Percentiles rank a stretch among this genome's conserved stretches.
These are phyloP conservation scores for Conoideocrella luteorostrata DNA, from an alignment of 2,329 filamentous ascomycete genomes.

Conservation along the genomic window DNA sequence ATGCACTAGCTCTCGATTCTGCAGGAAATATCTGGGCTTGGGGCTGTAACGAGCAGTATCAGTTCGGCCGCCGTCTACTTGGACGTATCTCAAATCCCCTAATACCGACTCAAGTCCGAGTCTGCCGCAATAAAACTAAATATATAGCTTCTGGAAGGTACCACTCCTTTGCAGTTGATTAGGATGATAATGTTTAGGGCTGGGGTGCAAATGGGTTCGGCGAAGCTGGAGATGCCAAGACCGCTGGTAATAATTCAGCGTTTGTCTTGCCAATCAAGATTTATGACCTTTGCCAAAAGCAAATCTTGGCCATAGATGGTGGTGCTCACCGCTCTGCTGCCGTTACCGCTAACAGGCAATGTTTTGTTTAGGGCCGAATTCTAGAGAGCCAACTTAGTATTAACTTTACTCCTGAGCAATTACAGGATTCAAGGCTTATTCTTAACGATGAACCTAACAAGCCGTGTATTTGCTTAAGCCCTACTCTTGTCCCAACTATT, in stretches of 20 bases:
- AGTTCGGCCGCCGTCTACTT: conserved; percentile 42
- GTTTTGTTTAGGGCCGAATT: conserved; percentile 49
- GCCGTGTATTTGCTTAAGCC: conserved; percentile 55
- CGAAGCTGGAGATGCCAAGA: conserved; percentile 54
- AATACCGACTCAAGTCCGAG: conserved; percentile 36
- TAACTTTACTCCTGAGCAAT: conserved; percentile 38
- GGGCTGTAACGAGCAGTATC: conserved; percentile 51
- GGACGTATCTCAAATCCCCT: conserved; percentile 41
- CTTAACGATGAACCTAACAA: conserved; percentile 49
- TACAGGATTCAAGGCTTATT: conserved; percentile 40
- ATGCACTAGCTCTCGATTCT: too few species aligned
- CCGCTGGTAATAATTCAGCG: conserved; percentile 36
- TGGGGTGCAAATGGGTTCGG: conserved; percentile 82
- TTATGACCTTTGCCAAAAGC: conserved; percentile 49
- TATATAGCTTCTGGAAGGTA: conserved; percentile 61
- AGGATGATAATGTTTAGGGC: conserved; percentile 59
- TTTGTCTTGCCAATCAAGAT: conserved; percentile 59
- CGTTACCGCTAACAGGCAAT: conserved; percentile 40
- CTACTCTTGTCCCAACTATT: conserved; percentile 48
- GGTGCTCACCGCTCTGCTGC: conserved; percentile 63
- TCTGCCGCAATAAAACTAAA: conserved; percentile 56
- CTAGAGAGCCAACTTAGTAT: conserved; percentile 45
- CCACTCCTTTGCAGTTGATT: conserved; percentile 68
- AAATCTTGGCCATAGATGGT: conserved; percentile 58
- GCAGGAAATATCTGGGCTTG: too few species aligned